These are phyloP conservation scores for Fusarium oxysporum DNA, from an alignment of 2,329 filamentous ascomycete genomes.

Conservation along the genomic window DNA sequence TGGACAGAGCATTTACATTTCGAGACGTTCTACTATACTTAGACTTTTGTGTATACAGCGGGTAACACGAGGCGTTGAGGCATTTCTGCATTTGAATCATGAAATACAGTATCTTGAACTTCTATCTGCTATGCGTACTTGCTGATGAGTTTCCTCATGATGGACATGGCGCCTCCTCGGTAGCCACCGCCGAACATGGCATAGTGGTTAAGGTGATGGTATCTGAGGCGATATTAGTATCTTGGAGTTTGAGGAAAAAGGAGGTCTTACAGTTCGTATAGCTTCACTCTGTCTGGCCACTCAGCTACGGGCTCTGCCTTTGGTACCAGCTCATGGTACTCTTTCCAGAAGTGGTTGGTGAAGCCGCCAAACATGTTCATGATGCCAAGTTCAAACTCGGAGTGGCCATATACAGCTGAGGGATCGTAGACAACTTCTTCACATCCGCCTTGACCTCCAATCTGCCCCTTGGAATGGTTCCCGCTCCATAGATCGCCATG, in stretches of 20 bases:
- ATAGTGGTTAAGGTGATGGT: constrained; percentile 92
- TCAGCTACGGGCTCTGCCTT: constrained; percentile 85
- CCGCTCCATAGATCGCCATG: constrained; percentile 97
- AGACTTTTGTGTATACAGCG: constrained; percentile 42
- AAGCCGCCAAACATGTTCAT: constrained; percentile 98
- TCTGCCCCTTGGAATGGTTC: constrained; percentile 76
- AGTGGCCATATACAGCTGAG: constrained; percentile 84
- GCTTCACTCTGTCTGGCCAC: constrained; percentile 82
- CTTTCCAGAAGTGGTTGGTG: constrained; percentile 74
- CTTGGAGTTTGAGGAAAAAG: background rate
- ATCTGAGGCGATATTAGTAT: constrained; percentile 59
- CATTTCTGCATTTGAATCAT: constrained; percentile 29
- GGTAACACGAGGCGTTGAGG: constrained; percentile 44
- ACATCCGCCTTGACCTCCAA: constrained; percentile 64
- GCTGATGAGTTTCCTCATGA: constrained; percentile 78
- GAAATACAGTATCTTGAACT: constrained; percentile 13
- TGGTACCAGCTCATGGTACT: constrained; percentile 80
- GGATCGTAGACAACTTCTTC: constrained; percentile 89
- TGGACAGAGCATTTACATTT: constrained; percentile 33
- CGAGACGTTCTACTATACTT: constrained; percentile 27
- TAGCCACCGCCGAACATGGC: constrained; percentile 87
- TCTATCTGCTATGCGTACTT: constrained; percentile 69
- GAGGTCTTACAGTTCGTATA: constrained; percentile 81
- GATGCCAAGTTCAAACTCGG: constrained; percentile 91
- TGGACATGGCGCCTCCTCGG: constrained; percentile 77